Evolutionary conservation across 2,329 filamentous ascomycete species (phyloP).

Genomic region (Pseudogymnoascus sp.): DNA sequence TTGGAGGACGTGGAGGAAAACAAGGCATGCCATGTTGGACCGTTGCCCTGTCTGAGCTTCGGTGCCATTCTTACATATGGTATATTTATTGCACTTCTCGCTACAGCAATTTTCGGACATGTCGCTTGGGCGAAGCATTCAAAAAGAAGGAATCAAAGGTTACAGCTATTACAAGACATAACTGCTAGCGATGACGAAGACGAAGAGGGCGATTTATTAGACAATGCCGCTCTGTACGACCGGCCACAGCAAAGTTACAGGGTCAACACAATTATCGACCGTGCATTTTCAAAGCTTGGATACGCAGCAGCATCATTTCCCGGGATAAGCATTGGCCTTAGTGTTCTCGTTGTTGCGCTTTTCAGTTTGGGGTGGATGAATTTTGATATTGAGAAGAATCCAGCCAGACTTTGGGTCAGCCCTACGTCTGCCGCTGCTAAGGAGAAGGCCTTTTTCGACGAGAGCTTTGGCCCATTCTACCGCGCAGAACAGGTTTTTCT

Average conservation of each 20-base stretch:
- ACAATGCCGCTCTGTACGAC: conserved; percentile 69
- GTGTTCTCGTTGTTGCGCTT: conserved; percentile 66
- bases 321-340: conserved; percentile 68
- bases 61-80: conserved; percentile 82
- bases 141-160: conserved; percentile 67
- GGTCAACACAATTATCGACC: conserved; percentile 76
- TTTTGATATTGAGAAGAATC: conserved; percentile 85
- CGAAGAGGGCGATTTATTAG: conserved; percentile 69
- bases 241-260: conserved; percentile 71
- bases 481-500: conserved; percentile 88
- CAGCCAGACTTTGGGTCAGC: conserved; percentile 92
- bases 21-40: conserved; percentile 72
- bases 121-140: conserved; percentile 68
- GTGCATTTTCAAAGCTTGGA: conserved; percentile 71
- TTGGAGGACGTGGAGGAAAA: conserved; percentile 67
- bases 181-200: conserved; percentile 87
- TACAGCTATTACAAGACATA: conserved; percentile 80
- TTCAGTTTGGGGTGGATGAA: conserved; percentile 82
- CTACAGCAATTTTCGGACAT: conserved; percentile 63
- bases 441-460: conserved; percentile 90
- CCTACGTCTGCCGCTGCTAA: conserved; percentile 82
- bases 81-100: conserved; percentile 60
- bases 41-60: conserved; percentile 89
- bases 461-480: conserved; percentile 91
- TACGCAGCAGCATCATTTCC: conserved; percentile 77